A percentile compares a stretch with the other conserved stretches of the same genome.
Evolutionary conservation across 805 yeast species (phyloP).

Genomic region (Dipodascopsis uninucleata): DNA sequence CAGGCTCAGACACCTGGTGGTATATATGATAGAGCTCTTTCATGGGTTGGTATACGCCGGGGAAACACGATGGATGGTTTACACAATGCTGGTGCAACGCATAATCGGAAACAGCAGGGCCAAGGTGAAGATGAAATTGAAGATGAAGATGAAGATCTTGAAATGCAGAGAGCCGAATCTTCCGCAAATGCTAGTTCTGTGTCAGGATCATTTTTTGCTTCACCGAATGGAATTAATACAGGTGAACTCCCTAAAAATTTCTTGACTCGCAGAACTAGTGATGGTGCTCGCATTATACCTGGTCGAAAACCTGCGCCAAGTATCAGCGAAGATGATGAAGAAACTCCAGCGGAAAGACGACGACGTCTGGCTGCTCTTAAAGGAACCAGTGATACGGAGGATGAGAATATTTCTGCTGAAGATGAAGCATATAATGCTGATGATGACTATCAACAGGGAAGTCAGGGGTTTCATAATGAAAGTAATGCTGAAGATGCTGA

Average conservation of each 20-base stretch:
- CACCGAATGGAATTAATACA: constrained; percentile 20
- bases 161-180: constrained; percentile 4
- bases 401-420: constrained; percentile 31
- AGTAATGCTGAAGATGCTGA: constrained; percentile 5
- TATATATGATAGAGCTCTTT: constrained; percentile 44
- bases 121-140: constrained; percentile 9
- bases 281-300: too few species aligned
- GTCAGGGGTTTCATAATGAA: constrained; percentile 1
- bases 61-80: too few species aligned
- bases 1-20: constrained; percentile 13
- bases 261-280: constrained; percentile 26
- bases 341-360: constrained; percentile 27
- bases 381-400: constrained; percentile 31
- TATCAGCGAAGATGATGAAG: constrained; percentile 27
- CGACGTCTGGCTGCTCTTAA: constrained; percentile 28
- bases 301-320: constrained; percentile 28
- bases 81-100: constrained; percentile 11
- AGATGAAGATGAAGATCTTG: constrained; percentile 10
- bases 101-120: not conserved
- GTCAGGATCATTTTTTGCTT: not conserved
- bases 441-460: constrained; percentile 28
- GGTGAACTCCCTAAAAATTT: constrained; percentile 23
- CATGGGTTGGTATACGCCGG: constrained; percentile 51
- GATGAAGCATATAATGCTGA: constrained; percentile 20
- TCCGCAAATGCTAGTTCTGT: too few species aligned